Conservation (phyloP, 1,284 basidiomycete genomes). For the Trametes sp. region DNA sequence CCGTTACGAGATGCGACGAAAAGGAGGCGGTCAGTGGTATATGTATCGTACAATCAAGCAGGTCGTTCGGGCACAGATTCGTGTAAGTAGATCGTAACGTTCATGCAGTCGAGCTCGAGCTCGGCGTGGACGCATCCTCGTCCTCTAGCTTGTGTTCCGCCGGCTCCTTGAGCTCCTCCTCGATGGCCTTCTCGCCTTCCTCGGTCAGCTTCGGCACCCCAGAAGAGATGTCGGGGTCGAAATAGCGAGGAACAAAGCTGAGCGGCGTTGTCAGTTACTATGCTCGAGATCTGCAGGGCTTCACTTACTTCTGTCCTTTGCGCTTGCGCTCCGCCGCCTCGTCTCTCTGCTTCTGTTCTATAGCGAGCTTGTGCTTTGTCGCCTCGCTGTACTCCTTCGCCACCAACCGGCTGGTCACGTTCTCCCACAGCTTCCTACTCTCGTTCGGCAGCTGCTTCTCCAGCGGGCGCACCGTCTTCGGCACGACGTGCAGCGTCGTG, state of each 20-base stretch:
- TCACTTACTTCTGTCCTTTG: slow-evolving; percentile 77
- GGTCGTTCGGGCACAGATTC: not conserved
- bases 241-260: slow-evolving; percentile 86
- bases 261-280: not conserved
- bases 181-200: slow-evolving; percentile 72
- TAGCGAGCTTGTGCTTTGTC: slow-evolving; percentile 85
- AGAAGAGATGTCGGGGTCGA: slow-evolving; percentile 74
- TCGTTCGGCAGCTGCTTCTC: slow-evolving; percentile 83
- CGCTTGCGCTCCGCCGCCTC: slow-evolving; percentile 84
- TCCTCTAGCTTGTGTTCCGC: slow-evolving; percentile 35
- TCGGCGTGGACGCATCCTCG: slow-evolving; percentile 27
- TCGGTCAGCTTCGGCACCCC: slow-evolving; percentile 80
- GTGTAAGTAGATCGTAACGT: slow-evolving; percentile 19
- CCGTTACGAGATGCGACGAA: slow-evolving; percentile 17
- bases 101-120: slow-evolving; percentile 24
- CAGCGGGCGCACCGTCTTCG: slow-evolving; percentile 87
- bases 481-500: slow-evolving; percentile 75
- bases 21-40: slow-evolving; percentile 25
- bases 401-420: slow-evolving; percentile 79
- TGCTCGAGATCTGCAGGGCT: slow-evolving; percentile 8
- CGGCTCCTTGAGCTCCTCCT: slow-evolving; percentile 66
- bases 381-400: slow-evolving; percentile 91
- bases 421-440: slow-evolving; percentile 90
- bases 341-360: slow-evolving; percentile 92
- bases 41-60: slow-evolving; percentile 24